phyloP scores from a whole-genome alignment of 768 basidiomycete species.

The Solioccasus polychromus region DNA sequence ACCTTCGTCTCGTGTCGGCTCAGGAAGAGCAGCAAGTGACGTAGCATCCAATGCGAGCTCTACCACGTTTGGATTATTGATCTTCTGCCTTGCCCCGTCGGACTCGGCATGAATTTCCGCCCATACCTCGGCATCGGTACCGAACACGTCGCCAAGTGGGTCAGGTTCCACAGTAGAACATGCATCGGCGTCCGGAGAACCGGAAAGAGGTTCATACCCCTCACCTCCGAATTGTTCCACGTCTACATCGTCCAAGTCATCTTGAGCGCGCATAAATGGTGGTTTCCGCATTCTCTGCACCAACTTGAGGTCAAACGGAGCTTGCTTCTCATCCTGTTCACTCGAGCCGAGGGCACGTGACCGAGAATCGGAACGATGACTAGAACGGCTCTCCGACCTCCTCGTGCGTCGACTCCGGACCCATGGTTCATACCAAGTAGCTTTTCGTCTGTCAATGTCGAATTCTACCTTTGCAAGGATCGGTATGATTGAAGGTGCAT shows the following conservation, averaged over 20 bases:
- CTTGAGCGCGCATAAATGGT: slow-evolving; percentile 27
- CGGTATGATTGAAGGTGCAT: slow-evolving; percentile 64
- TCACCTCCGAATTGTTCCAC: slow-evolving; percentile 28
- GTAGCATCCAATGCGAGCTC: slow-evolving; percentile 51
- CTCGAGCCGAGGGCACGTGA: slow-evolving; percentile 22
- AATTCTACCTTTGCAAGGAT: slow-evolving; percentile 95
- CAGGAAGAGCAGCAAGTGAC: slow-evolving; percentile 29
- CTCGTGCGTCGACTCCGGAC: slow-evolving; percentile 60
- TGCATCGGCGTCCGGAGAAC: slow-evolving; percentile 28
- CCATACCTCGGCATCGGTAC: slow-evolving; percentile 65
- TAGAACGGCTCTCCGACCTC: slow-evolving; percentile 44
- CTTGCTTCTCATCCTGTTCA: slow-evolving; percentile 29
- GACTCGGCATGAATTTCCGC: slow-evolving; percentile 45
- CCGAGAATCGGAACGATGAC: slow-evolving; percentile 23
- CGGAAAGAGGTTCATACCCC: slow-evolving; percentile 30
- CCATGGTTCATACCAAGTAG: slow-evolving; percentile 88
- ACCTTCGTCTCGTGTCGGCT: slow-evolving; percentile 25
- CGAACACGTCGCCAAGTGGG: slow-evolving; percentile 61
- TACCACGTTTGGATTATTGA: slow-evolving; percentile 43
- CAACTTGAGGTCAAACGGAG: slow-evolving; percentile 49
- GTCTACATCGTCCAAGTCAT: slow-evolving; percentile 23
- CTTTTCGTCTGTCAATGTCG: slow-evolving; percentile 79
- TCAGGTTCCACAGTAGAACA: slow-evolving; percentile 39
- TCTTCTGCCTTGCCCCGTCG: slow-evolving; percentile 24
- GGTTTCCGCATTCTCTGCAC: slow-evolving; percentile 47